Evolutionary conservation across 129 eudicot genomes (phyloP), one percentile per base, ranked within the genome.

Genomic region (carrot (Daucus carota)): DNA sequence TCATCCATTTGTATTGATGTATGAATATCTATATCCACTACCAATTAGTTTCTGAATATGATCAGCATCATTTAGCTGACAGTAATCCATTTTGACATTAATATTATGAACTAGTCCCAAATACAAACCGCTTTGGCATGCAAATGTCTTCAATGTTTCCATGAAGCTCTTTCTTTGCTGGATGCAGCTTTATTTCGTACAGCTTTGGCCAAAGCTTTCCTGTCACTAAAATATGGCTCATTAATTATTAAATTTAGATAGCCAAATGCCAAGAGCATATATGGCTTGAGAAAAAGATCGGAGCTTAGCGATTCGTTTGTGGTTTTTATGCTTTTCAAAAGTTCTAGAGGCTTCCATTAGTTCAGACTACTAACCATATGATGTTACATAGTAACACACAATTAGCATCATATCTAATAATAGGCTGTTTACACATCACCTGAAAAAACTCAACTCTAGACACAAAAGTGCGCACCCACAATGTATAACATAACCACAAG

Each of bases 171-270:
- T 83, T 84, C 72, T 67, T 84, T 48, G 84, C 46, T 5, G 91
- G 89, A 31, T 79, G 90, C 88, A 91, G 75, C 89, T 89, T 91
- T 52, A 94, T 91, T 87, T 94, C 99, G 62, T 83, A 94, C 46
- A 94, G 81, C 87, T 89, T 94, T 42, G 98, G 98, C 98, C 98
- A 94, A 7, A 87, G 83, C 80, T 94, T 94, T 65, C 98, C 98
- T 1, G 98, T 94, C 83, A 94, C 98, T 94, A 72, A 41, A 54
- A 67, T 10, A 67, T 63, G 50, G 67, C 46, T 63, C 36, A 59
- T 31, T 20, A 38, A 43, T 67, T 45, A 36, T 69, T 8, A 41
- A 40, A 34, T 31, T n/a, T 10, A 22, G 32, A 20, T 43, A 70
- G 50, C 16, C 40, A 29, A 70, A 70, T 40, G 32, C 31, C 8